phyloP scores from a whole-genome alignment of 345 rosid genomes.

The Citrus inodora region DNA sequence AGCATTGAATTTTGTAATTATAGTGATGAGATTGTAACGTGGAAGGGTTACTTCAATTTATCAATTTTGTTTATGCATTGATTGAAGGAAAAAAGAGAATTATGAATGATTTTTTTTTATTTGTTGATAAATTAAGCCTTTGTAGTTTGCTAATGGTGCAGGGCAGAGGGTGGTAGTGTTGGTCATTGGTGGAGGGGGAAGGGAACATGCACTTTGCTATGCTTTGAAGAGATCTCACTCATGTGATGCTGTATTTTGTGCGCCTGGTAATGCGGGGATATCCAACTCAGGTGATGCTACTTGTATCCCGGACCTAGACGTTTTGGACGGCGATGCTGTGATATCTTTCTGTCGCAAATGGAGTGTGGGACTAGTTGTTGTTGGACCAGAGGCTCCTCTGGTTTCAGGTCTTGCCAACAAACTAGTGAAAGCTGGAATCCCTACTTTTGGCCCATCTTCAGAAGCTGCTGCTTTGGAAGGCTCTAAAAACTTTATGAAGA shows the following conservation, averaged over 20 bases:
- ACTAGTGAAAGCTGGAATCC: constrained; percentile 60
- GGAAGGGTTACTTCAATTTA: neutral
- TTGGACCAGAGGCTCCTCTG: constrained; percentile 94
- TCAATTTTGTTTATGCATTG: neutral
- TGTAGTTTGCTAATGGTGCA: constrained; percentile 23
- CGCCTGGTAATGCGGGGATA: constrained; percentile 93
- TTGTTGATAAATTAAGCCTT: neutral
- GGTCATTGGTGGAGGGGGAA: constrained; percentile 97
- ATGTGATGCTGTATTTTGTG: constrained; percentile 73
- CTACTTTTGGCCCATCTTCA: constrained; percentile 88
- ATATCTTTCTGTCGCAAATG: constrained; percentile 60
- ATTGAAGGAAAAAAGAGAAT: too few relatives aligned
- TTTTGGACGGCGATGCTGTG: constrained; percentile 61
- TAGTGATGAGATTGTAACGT: neutral
- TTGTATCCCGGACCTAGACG: constrained; percentile 67
- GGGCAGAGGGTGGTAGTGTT: constrained; percentile 64
- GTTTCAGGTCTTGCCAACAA: constrained; percentile 88
- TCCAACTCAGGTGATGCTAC: constrained; percentile 77
- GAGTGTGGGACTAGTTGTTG: constrained; percentile 75
- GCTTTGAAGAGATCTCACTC: constrained; percentile 76
- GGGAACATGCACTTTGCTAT: constrained; percentile 91
- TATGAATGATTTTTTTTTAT: neutral
- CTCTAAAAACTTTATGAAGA: constrained; percentile 93
- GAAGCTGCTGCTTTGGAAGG: constrained; percentile 98
- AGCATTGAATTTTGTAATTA: neutral